These are phyloP conservation scores for Taphrina confusa DNA, from an alignment of 1,139 yeast species.

Conservation along the genomic window DNA sequence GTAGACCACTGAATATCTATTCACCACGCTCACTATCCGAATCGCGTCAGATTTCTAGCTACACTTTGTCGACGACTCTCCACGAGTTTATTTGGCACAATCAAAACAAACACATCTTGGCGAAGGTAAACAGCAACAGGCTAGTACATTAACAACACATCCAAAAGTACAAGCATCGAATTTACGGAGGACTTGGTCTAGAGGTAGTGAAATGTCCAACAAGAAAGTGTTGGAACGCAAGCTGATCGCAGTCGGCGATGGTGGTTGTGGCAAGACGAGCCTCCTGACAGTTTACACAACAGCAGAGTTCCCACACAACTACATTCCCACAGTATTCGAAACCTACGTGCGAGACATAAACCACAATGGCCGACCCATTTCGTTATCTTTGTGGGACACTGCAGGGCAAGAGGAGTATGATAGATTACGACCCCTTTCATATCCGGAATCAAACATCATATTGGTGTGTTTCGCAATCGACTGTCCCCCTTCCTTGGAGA, in stretches of 20 bases:
- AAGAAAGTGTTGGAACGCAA: conserved; percentile 49
- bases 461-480: conserved; percentile 76
- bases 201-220: background rate
- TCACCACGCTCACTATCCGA: no score
- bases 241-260: conserved; percentile 88
- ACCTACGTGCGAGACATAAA: conserved; percentile 68
- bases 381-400: conserved; percentile 85
- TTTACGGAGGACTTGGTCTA: no score
- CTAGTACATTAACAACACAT: no score
- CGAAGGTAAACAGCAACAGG: no score
- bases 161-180: no score
- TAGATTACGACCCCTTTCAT: conserved; percentile 75
- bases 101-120: no score
- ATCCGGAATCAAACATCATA: conserved; percentile 76
- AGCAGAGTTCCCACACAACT: conserved; percentile 50
- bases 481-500: conserved; percentile 62
- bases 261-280: conserved; percentile 93
- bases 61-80: no score
- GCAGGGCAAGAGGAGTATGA: conserved; percentile 95
- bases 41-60: no score
- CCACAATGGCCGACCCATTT: conserved; percentile 56
- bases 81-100: no score
- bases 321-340: conserved; percentile 88
- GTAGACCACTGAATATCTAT: no score
- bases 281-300: conserved; percentile 64